Percentiles rank a stretch among this genome's conserved stretches.
Evolutionary conservation across 23 red algal species (phyloP).

Genomic region (Gracilaria gracilis): DNA sequence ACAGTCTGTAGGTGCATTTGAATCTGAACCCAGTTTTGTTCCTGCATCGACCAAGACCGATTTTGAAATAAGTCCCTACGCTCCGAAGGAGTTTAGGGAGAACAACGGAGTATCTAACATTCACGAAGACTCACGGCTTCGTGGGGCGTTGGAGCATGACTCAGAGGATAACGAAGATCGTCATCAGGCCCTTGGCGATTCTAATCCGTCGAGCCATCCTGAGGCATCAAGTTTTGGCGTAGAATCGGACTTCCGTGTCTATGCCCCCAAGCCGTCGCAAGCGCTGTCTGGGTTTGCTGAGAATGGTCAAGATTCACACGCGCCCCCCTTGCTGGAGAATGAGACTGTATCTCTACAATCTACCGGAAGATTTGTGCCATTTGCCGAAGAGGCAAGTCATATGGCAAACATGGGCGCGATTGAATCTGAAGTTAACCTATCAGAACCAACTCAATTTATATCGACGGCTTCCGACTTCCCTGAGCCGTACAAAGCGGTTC

Average conservation of each 20-base stretch:
- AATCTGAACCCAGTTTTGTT: background rate
- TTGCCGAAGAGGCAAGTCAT: background rate
- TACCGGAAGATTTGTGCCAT: background rate
- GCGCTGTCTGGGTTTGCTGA: background rate
- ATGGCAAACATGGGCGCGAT: background rate
- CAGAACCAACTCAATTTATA: background rate
- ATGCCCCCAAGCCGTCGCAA: background rate
- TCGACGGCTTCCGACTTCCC: background rate
- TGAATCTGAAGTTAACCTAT: background rate
- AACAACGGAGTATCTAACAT: too few relatives aligned
- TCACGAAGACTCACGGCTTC: too few relatives aligned
- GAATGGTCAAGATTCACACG: background rate
- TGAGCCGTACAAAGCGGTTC: background rate
- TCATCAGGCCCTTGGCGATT: background rate
- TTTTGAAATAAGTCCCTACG: background rate
- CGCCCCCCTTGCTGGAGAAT: background rate
- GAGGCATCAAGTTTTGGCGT: background rate
- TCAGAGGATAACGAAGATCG: background rate
- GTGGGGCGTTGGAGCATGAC: background rate
- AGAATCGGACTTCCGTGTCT: background rate
- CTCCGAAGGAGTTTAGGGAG: background rate
- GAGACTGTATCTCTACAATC: background rate
- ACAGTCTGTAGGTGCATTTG: background rate
- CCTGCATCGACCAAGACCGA: background rate
- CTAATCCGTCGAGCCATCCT: background rate